Conservation (phyloP, 2,329 filamentous ascomycete genomes). For the Fusarium hostae region DNA sequence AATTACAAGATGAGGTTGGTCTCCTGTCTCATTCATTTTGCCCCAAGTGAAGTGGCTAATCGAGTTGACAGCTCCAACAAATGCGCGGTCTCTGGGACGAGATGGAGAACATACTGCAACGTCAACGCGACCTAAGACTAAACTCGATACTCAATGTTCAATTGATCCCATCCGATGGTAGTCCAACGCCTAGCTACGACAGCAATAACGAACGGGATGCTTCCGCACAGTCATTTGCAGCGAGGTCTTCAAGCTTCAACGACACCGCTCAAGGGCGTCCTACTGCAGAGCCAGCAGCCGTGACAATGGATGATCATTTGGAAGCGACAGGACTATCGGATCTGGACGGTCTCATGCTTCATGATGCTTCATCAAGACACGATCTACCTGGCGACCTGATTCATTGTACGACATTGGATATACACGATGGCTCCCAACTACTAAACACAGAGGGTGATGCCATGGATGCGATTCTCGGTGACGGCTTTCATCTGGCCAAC, state of each 20-base stretch:
- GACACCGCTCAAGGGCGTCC: no score
- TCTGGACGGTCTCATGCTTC: neutral
- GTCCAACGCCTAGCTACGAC: neutral
- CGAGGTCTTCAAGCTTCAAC: neutral
- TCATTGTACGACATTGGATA: neutral
- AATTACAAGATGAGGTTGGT: conserved; percentile 6
- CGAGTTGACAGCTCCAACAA: neutral
- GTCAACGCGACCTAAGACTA: neutral
- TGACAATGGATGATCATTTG: rapidly evolving
- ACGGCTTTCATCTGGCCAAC: neutral
- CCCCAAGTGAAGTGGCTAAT: neutral
- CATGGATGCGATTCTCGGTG: neutral
- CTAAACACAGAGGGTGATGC: neutral
- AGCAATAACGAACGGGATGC: neutral
- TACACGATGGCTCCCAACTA: neutral
- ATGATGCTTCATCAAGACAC: neutral
- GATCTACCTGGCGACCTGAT: neutral
- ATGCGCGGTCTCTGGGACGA: conserved; percentile 10
- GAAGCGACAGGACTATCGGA: neutral
- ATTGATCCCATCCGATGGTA: neutral
- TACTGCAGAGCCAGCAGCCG: neutral
- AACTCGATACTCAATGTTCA: neutral
- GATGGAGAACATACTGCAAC: conserved; percentile 4
- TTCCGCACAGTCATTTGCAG: neutral
- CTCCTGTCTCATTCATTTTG: no score